Percentiles rank a stretch among this genome's conserved stretches.
Conservation (phyloP, 1,284 basidiomycete species). For the Boletus semigastroideus region DNA sequence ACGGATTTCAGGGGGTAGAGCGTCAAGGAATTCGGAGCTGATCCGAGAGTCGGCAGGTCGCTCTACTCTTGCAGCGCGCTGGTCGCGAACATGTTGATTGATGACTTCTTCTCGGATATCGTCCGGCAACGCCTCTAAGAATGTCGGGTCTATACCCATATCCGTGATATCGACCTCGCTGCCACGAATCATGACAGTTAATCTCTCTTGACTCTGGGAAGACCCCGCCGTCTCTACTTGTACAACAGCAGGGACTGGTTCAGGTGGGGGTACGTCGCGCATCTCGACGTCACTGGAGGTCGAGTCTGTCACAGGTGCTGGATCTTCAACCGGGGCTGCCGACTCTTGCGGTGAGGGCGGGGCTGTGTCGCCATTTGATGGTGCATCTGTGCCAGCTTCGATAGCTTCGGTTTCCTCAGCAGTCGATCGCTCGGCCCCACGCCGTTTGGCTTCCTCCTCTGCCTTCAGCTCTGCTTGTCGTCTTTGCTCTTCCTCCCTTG, state of each 20-base stretch:
- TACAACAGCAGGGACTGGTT: constrained; percentile 12
- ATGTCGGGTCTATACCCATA: constrained; percentile 97
- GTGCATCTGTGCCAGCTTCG: constrained; percentile 11
- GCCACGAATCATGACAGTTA: constrained; percentile 89
- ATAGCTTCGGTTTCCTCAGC: constrained; percentile 30
- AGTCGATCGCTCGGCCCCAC: constrained; percentile 26
- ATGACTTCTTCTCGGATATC: constrained; percentile 99
- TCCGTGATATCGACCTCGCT: constrained; percentile 97
- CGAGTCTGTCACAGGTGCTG: constrained; percentile 14
- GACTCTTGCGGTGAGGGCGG: constrained; percentile 7
- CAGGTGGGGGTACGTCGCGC: constrained; percentile 22
- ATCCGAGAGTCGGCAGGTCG: constrained; percentile 83
- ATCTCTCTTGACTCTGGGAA: constrained; percentile 48
- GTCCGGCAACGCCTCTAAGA: constrained; percentile 96
- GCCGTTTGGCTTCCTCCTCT: constrained; percentile 37
- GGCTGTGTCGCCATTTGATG: constrained; percentile 17
- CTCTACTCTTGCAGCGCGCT: constrained; percentile 72
- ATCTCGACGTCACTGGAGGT: constrained; percentile 27
- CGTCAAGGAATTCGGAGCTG: constrained; percentile 93
- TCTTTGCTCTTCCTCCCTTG: constrained; percentile 52
- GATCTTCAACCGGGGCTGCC: constrained; percentile 8
- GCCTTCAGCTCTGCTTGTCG: constrained; percentile 45
- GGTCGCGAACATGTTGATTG: constrained; percentile 95
- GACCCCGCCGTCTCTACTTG: constrained; percentile 30
- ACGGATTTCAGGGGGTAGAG: constrained; percentile 93